Base-by-base conservation (phyloP, 148 eudicot genomes). In the Talinum fruticosum region DNA sequence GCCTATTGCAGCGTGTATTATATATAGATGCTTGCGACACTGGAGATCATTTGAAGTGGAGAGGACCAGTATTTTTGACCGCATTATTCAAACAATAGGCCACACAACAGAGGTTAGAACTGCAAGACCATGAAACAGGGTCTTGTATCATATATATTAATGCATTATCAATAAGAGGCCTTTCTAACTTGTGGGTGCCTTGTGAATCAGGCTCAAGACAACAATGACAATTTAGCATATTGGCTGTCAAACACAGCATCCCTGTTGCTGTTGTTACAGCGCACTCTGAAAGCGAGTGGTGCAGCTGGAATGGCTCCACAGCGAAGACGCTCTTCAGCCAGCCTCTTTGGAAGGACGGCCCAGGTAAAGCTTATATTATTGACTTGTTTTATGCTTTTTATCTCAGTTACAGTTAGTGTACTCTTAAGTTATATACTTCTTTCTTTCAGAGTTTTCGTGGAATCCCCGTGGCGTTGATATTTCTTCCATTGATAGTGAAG, bases 1-100 rank as follows among this genome's bases (percentile, higher is more conserved):
- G 70, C 97, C 98, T 24, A 84, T 91, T 84, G 93, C 97, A 80
- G 98, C 97, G 29, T 90, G 94, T 82, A 90, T 91, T 59, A 91
- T 93, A 74, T 93, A 87, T 87, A 93, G 90, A 84, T 93, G 98
- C 85, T 91, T 93, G 45, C 82, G 91, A 73, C 96, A 93, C 66
- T 93, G 98, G 98, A 87, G 90, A 73, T 91, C 97, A 70, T 91
- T 93, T 82, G 98, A 93, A 87, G 98, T 87, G 77, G 98, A 93
- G 83, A 84, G 89, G 75, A 93, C 98, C 21, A 91, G 93, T 84
- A 91, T 92, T 66, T 93, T 93, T 80, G 94, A 93, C 81, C 84
- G 89, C 70, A 86, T 93, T 72, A 90, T 90, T 73, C 97, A 92
- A 84, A 90, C 94, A 77, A 91, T 91, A 61, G 93, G 94, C 76